Evolutionary conservation across 2,329 filamentous ascomycete species (phyloP), one percentile per base, ranked within the genome.

Genomic region (Trichoderma hamatum): DNA sequence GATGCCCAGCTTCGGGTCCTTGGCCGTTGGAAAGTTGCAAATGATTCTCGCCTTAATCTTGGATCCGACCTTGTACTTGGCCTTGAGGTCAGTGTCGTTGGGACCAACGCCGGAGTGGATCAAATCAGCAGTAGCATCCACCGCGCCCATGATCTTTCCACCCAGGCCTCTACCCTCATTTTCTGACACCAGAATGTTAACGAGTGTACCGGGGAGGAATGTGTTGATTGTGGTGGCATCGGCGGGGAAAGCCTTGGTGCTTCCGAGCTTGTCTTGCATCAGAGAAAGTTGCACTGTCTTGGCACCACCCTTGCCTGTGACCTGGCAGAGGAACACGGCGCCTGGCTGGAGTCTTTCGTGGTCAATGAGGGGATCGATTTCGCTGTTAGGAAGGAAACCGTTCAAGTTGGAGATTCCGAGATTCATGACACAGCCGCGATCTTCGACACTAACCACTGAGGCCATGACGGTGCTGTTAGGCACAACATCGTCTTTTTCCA

Each of bases 371-470:
- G 86, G 78, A 61, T 92, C 92, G 21, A 97, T 82, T 77, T 97
- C 94, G 76, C 91, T 93, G 71, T 91, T 92, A 5, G 93, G 88
- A 76, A 99, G 85, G 81, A 99, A 99, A 3, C 92, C 96, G 72
- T 89, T 90, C 64, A 94, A 78, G 46, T 88, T 85, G 43, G 89
- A 84, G 7, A 98, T 83, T 21, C 93, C 93, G 46, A 98, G 81
- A 74, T 97, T 93, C 93, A 99, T 97, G 68, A 98, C 88, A 69
- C 96, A 86, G 71, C 96, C 96, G 76, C 97, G 94, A 75, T 99
- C 96, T 80, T 99, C 95, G n/a, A 96, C 91, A 79, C 95, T 99
- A 62, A 87, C 81, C 30, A 99, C 90, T 0, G 94, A 91, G 2
- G 94, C 95, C 85, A 98, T 96, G 24, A 98, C 83, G 56, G 92